A percentile compares a stretch with the other conserved stretches of the same genome.
phyloP scores from a whole-genome alignment of 2,329 filamentous ascomycete genomes.

The Alternaria arbusti region DNA sequence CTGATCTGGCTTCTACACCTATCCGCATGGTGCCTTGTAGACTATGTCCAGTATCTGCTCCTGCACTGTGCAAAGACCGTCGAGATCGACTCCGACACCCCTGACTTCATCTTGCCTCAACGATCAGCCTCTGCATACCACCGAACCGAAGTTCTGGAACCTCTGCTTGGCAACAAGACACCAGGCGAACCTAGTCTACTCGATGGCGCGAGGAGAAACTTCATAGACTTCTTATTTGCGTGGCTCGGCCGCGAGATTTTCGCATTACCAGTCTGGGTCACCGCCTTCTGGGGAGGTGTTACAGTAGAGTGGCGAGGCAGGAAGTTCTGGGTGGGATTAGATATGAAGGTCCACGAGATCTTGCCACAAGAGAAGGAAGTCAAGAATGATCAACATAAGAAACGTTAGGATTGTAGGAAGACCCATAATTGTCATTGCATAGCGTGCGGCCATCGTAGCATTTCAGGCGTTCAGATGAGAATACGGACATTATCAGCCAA shows the following conservation, averaged over 20 bases:
- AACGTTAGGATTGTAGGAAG: not conserved
- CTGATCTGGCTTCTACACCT: constrained; percentile 72
- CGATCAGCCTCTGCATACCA: constrained; percentile 43
- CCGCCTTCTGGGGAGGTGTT: constrained; percentile 86
- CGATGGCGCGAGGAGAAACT: constrained; percentile 58
- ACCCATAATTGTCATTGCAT: not conserved
- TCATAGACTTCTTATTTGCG: constrained; percentile 75
- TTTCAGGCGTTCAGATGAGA: not conserved
- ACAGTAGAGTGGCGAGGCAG: constrained; percentile 88
- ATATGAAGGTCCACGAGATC: constrained; percentile 78
- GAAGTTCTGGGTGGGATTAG: constrained; percentile 78
- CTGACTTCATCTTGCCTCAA: constrained; percentile 69
- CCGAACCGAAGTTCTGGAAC: constrained; percentile 26
- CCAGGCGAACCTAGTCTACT: constrained; percentile 20
- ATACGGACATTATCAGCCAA: not conserved
- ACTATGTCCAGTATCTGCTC: constrained; percentile 74
- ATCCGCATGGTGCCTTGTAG: constrained; percentile 73
- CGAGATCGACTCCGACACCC: constrained; percentile 74
- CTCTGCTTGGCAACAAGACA: constrained; percentile 26
- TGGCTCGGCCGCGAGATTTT: constrained; percentile 86
- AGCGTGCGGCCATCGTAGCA: not conserved
- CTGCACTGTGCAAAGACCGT: constrained; percentile 77
- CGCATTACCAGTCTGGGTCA: constrained; percentile 87
- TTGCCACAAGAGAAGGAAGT: constrained; percentile 21
- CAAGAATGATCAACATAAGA: not conserved